Evolutionary conservation across 306 rosid genomes (phyloP).

Genomic region (Senna siamea): DNA sequence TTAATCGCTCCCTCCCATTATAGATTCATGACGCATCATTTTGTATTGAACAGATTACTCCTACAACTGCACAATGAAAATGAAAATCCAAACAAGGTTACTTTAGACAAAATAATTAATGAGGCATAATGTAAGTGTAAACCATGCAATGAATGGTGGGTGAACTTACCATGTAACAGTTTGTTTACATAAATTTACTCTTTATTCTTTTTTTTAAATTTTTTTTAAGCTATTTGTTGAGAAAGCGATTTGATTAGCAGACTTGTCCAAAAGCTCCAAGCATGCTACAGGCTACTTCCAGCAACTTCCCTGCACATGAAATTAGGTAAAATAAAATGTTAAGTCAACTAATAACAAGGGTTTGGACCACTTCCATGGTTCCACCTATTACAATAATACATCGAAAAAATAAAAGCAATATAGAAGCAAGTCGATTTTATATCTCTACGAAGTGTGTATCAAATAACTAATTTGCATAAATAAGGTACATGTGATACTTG

Average conservation of each 20-base stretch:
- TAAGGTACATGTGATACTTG: neutral
- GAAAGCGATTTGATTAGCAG: constrained; percentile 61
- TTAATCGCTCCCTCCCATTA: constrained; percentile 50
- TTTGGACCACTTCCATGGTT: constrained; percentile 13
- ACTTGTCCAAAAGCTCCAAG: constrained; percentile 75
- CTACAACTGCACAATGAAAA: constrained; percentile 63
- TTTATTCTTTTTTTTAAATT: constrained; percentile 34
- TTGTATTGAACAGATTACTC: constrained; percentile 54
- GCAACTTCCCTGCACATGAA: constrained; percentile 74
- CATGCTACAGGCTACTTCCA: constrained; percentile 81
- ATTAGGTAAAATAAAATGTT: constrained; percentile 40
- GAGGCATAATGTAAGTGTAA: constrained; percentile 22
- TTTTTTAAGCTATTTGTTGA: constrained; percentile 44
- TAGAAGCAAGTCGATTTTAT: constrained; percentile 13
- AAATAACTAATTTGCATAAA: constrained; percentile 22
- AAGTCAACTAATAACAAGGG: constrained; percentile 48
- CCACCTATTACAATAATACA: constrained; percentile 6
- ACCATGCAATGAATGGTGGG: constrained; percentile 10
- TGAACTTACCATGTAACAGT: constrained; percentile 65
- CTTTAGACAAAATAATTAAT: neutral
- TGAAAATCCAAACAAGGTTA: neutral
- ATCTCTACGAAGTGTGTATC: constrained; percentile 14
- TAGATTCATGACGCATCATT: constrained; percentile 50
- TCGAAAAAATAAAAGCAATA: neutral
- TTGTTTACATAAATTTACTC: constrained; percentile 58